Evolutionary conservation across 345 rosid species (phyloP), one percentile per base, ranked within the genome.

Genomic region (Eucalyptus guilfoylei): DNA sequence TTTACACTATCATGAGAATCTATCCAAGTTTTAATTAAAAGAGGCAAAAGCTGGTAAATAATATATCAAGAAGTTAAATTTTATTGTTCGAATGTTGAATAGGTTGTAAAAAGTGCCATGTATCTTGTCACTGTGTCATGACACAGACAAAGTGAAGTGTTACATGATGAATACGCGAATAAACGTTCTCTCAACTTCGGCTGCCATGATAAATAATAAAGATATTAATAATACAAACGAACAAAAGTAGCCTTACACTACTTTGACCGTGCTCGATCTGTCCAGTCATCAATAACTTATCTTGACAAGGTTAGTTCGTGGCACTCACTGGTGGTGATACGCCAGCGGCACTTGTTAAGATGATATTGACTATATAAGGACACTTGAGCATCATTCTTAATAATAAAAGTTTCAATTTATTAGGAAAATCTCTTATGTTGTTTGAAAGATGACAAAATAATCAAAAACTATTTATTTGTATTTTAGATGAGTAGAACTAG

Each of bases 41-140:
- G 76, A n/a, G 76, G 34, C 76, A 64, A 64, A 64, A 64, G 72
- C 34, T 64, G 76, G 6, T 32, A 21, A 64, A 64, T 64, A 64
- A 64, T 0, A n/a, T 64, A 15, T 64, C 21, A 4, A n/a, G 76
- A 64, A 64, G 40, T 64, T n/a, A 64, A 64, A 64, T n/a, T 64
- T n/a, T n/a, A 64, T n/a, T n/a, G 40, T 64, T n/a, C 19, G 76
- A 0, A n/a, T n/a, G 76, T 14, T 0, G 76, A 64, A 64, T 34
- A 15, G 17, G 37, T 14, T 34, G 40, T 32, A 64, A 64, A 64
- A n/a, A 64, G 16, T 64, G 76, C 21, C 10, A 64, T 64, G 19
- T 64, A 4, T 15, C 37, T 0, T 14, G 19, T 64, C 76, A 64
- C 19, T 1, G 76, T 15, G 40, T 0, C 76, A n/a, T 64, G 0